Evolutionary conservation across 2,329 filamentous ascomycete genomes (phyloP).

Genomic region (Beauveria scarabaeidicola): DNA sequence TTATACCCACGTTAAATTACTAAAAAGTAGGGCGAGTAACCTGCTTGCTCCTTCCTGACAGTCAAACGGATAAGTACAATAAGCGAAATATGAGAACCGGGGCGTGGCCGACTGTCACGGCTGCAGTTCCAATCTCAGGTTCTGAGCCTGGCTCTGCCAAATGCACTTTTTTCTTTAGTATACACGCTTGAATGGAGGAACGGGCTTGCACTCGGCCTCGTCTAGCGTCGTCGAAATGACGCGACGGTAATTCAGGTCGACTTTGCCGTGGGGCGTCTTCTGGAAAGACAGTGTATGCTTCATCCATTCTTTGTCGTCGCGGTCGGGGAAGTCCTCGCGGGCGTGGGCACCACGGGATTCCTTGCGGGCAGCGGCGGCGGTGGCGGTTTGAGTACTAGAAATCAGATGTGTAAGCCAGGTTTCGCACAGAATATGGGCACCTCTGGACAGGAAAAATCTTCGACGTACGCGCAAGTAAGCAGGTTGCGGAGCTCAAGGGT

Average conservation of each 20-base stretch:
- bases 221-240: slow-evolving; percentile 81
- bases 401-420: slow-evolving; percentile 10
- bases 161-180: slow-evolving; percentile 47
- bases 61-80: not conserved
- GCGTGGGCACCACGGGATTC: slow-evolving; percentile 96
- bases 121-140: not conserved
- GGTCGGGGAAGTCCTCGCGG: slow-evolving; percentile 90
- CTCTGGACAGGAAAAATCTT: not conserved
- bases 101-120: not conserved
- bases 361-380: slow-evolving; percentile 84
- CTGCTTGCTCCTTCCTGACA: too few relatives aligned
- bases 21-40: too few relatives aligned
- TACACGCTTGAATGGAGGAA: slow-evolving; percentile 92
- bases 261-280: slow-evolving; percentile 79
- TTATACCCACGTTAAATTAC: too few relatives aligned
- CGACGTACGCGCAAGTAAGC: slow-evolving; percentile 88
- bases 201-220: slow-evolving; percentile 90
- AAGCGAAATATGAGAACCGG: slow-evolving; percentile 4
- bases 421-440: too few relatives aligned
- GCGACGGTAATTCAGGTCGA: slow-evolving; percentile 76
- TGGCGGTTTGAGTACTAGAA: slow-evolving; percentile 75
- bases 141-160: not conserved
- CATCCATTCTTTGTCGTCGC: slow-evolving; percentile 97
- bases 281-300: slow-evolving; percentile 98
- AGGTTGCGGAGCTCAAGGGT: slow-evolving; percentile 92